Base-by-base conservation (phyloP, 2,329 filamentous ascomycete genomes). In the Xylaria sp. region DNA sequence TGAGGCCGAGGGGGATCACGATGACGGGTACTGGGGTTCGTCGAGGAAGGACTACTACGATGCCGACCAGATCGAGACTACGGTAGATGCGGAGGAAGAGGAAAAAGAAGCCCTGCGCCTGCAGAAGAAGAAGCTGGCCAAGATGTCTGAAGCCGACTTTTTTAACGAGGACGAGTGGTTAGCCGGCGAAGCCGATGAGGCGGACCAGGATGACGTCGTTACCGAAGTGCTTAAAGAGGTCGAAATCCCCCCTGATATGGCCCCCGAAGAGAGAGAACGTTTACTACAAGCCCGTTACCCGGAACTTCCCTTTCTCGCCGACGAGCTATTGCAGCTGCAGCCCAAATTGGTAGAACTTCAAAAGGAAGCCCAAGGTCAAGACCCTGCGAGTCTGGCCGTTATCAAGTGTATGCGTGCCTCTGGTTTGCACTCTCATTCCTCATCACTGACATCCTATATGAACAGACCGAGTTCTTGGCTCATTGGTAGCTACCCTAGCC, bases 11-110 rank as follows among this genome's bases (percentile, higher is more conserved):
- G 86, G 84, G 3, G 86, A 75, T 46, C 69, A 71, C 10, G 88
- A 89, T 48, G 85, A 89, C 60, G 89, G 88, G 48, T 94, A 90
- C 77, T 98, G 96, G 94, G 96, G 95, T 34, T 87, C 91, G 4
- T 94, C 93, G 2, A 95, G 89, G 78, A 91, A 91, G 69, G 95
- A 97, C 74, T 97, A 97, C 81, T 99, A 99, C 81, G 88, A 97
- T 82, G 93, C 93, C 72, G 95, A 99, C 79, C 73, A 80, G 64
- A 82, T 82, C 63, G 78, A 83, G 62, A 83, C 81, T 3, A 81
- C 82, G 60, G 78, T 77, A 15, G 81, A 83, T 83, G 96, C 96
- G 0, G 81, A 97, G 36, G 94, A 96, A 76, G 96, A 99, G 83
- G 97, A 99, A 80, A 89, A 87, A 12, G 97, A 99, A 79, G 96